Base-by-base conservation (phyloP, 208 protist species). In the Trypanosoma rangeli region DNA sequence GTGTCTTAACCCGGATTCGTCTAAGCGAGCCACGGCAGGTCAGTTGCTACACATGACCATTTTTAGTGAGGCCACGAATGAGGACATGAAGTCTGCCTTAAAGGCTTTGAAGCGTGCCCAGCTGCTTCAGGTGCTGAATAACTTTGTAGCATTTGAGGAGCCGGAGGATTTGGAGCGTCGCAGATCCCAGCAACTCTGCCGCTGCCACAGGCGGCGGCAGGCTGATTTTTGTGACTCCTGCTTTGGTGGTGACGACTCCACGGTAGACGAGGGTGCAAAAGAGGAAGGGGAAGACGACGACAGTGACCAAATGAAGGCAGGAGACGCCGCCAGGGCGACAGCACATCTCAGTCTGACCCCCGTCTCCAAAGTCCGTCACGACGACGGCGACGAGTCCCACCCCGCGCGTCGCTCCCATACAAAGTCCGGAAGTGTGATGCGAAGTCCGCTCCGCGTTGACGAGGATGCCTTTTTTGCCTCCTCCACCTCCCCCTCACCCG, bases 71-170 rank as follows among this genome's bases (percentile, higher is more conserved):
- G 69, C 76, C 12, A 76, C 72, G 20, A 76, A 93, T 59, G 78
- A 84, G 29, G 78, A 89, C 59, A 80, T 79, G 64, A 83, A 83
- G 60, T 94, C 88, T 1, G 91, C 91, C 1, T 54, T 93, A 26
- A 73, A 85, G 75, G 88, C 85, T 7, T 78, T 96, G 35, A 82
- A 87, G 69, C 82, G 88, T 1, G 87, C 86, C 7, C 86, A 96
- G 69, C 81, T 96, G 70, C 74, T 92, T 53, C 87, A 96, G 78
- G 83, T 91, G 24, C 72, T 94, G 33, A 92, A 93, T 74, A 86
- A 87, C 64, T 96, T 89, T 57, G 87, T 94, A 0, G 88, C 91
- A 8, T 95, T 95, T 64, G 83, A 93, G 62, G 85, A 95, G 50
- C 83, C 85, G 0, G 70, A 83, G 55, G 79, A 85, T 42, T 0